phyloP scores from a whole-genome alignment of 306 rosid species.

The Quercus mongolica region DNA sequence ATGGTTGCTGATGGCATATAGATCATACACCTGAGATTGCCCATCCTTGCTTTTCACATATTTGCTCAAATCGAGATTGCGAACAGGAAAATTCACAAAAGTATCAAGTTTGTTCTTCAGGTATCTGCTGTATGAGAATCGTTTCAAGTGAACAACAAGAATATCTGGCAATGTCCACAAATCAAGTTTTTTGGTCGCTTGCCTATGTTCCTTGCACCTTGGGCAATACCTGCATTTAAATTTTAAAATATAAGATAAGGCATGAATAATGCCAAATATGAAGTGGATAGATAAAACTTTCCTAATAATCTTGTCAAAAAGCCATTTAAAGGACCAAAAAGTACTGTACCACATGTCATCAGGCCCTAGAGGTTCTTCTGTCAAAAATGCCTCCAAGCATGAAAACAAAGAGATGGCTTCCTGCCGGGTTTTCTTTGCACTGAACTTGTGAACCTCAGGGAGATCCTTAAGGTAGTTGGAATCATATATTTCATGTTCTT shows the following conservation, averaged over 20 bases:
- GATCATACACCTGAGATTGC: conserved; percentile 57
- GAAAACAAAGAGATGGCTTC: conserved; percentile 94
- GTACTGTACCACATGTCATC: conserved; percentile 92
- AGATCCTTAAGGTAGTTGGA: conserved; percentile 78
- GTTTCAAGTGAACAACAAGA: conserved; percentile 92
- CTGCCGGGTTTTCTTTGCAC: conserved; percentile 81
- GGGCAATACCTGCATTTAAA: conserved; percentile 82
- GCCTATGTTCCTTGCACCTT: conserved; percentile 92
- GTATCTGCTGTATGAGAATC: conserved; percentile 96
- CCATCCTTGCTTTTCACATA: conserved; percentile 84
- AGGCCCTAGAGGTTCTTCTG: conserved; percentile 97
- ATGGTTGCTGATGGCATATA: conserved; percentile 96
- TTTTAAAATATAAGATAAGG: conserved; percentile 1
- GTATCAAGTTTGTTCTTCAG: conserved; percentile 92
- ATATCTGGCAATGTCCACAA: conserved; percentile 96
- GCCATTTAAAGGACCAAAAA: conserved; percentile 20
- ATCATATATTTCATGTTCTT: conserved; percentile 68
- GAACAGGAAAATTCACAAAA: conserved; percentile 91
- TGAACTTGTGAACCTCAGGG: conserved; percentile 80
- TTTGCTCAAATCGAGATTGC: conserved; percentile 83
- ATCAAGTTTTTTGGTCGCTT: conserved; percentile 96
- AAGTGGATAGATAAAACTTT: neutral
- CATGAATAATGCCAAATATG: conserved; percentile 5
- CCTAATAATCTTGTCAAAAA: conserved; percentile 13
- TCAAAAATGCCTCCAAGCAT: conserved; percentile 95